These are phyloP conservation scores for Clonostachys byssicola DNA, from an alignment of 2,329 filamentous ascomycete genomes.

Conservation along the genomic window DNA sequence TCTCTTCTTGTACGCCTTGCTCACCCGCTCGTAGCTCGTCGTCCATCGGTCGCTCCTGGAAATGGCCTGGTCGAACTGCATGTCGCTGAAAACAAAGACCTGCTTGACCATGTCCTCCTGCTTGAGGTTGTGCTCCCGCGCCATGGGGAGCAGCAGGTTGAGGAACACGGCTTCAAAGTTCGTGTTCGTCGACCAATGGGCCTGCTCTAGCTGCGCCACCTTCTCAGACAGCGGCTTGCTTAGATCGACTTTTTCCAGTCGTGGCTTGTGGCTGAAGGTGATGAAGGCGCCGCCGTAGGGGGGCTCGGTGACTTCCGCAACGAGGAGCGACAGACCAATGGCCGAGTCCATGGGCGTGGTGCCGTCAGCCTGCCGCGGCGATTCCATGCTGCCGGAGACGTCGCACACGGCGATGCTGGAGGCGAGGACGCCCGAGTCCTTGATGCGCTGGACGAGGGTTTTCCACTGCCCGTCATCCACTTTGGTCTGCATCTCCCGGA, in stretches of 20 bases:
- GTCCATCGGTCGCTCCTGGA: constrained; percentile 20
- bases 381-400: constrained; percentile 48
- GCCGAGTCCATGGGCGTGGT: constrained; percentile 47
- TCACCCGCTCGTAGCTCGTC: constrained; percentile 45
- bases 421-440: constrained; percentile 46
- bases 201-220: constrained; percentile 17
- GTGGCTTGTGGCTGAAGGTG: constrained; percentile 40
- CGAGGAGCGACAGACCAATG: constrained; percentile 50
- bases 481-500: constrained; percentile 22
- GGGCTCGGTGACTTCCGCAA: constrained; percentile 45
- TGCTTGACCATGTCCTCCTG: constrained; percentile 57
- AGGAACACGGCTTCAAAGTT: constrained; percentile 52
- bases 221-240: constrained; percentile 33
- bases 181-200: constrained; percentile 38
- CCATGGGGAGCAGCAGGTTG: constrained; percentile 48
- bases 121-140: constrained; percentile 39
- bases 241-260: constrained; percentile 33
- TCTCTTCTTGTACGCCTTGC: constrained; percentile 32
- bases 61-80: constrained; percentile 48
- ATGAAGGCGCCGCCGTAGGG: constrained; percentile 53
- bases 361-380: constrained; percentile 31
- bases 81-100: constrained; percentile 57
- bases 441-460: constrained; percentile 50
- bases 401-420: constrained; percentile 54
- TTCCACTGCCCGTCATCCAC: constrained; percentile 50